Base-by-base conservation (phyloP, 2,329 filamentous ascomycete species). In the Hypoxylon sp. region DNA sequence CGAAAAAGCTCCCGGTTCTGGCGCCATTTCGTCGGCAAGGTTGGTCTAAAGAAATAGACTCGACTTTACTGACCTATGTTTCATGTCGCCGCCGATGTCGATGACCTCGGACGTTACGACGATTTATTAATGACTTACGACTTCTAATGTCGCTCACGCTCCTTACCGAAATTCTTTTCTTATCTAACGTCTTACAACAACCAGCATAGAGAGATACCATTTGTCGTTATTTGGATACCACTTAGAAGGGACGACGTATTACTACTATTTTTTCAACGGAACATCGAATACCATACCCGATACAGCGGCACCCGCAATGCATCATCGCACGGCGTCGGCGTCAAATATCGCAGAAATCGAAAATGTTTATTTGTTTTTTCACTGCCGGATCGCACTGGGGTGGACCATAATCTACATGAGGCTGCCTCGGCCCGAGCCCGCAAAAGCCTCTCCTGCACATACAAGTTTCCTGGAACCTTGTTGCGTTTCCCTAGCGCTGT, bases 191-290 rank as follows among this genome's bases (percentile, higher is more conserved):
- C 51, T 69, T 67, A 52, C 70, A 41, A 26, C 24, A 26, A 41
- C n/a, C 37, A 62, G 64, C 62, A 72, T 73, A 74, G 70, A 73
- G 70, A 74, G 70, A 74, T 74, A 73, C 72, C 72, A 73, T 68
- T 71, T 67, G 61, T 65, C 56, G 43, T 65, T 65, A 60, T 44
- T 58, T 57, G 65, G 62, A 67, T 67, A 65, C 62, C 65, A 62
- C 46, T 55, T 67, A 65, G 64, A 41, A 32, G 65, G 59, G 59
- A 67, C 62, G 62, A 67, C 57, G 17, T 41, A 19, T 41, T 30
- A 47, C 59, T 47, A 64, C 46, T 41, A 41, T 41, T 41, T 20
- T 41, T 20, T 3, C 8, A 3, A 26, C 24, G 24, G 7, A 39
- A 19, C 1, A 30, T 47, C 17, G 20, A 63, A 32, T 54, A 46